Percentiles rank a stretch among this genome's conserved stretches.
These are phyloP conservation scores for Aureobasidium lini DNA, from an alignment of 2,329 filamentous ascomycete genomes.

Conservation along the genomic window DNA sequence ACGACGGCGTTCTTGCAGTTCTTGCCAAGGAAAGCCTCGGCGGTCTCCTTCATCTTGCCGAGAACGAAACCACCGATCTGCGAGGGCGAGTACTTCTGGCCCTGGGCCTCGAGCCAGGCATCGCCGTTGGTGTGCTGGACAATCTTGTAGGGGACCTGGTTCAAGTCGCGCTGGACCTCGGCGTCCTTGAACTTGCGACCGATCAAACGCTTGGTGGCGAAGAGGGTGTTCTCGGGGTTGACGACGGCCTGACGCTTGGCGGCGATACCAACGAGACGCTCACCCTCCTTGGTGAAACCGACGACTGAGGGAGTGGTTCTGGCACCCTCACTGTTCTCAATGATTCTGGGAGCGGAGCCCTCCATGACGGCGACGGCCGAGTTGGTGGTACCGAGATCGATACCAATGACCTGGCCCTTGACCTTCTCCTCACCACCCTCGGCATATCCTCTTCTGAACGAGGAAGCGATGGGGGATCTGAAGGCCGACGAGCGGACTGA, in stretches of 20 bases:
- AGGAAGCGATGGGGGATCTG: slow-evolving; percentile 63
- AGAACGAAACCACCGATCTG: slow-evolving; percentile 99
- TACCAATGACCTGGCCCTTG: slow-evolving; percentile 99
- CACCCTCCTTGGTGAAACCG: slow-evolving; percentile 91
- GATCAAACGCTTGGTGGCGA: slow-evolving; percentile 99
- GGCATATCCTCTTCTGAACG: slow-evolving; percentile 67
- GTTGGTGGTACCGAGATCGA: slow-evolving; percentile 99
- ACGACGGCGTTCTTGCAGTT: slow-evolving; percentile 99
- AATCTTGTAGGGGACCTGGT: slow-evolving; percentile 99
- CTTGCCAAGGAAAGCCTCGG: slow-evolving; percentile 96
- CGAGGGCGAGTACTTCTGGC: slow-evolving; percentile 95
- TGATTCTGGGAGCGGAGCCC: slow-evolving; percentile 99
- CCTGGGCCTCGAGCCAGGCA: slow-evolving; percentile 93
- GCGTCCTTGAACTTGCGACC: slow-evolving; percentile 91
- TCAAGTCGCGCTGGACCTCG: slow-evolving; percentile 96
- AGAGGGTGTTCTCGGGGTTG: slow-evolving; percentile 97
- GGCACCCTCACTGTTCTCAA: slow-evolving; percentile 95
- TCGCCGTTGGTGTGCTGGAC: slow-evolving; percentile 79
- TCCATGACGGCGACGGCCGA: slow-evolving; percentile 99
- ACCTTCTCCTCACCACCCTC: slow-evolving; percentile 75
- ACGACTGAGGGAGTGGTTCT: slow-evolving; percentile 99
- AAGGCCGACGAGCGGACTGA: slow-evolving; percentile 30
- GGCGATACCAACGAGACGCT: slow-evolving; percentile 98
- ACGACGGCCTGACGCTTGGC: slow-evolving; percentile 99
- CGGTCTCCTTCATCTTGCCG: slow-evolving; percentile 99